Conservation (phyloP, 2,329 filamentous ascomycete genomes). For the Daldinia sp. region DNA sequence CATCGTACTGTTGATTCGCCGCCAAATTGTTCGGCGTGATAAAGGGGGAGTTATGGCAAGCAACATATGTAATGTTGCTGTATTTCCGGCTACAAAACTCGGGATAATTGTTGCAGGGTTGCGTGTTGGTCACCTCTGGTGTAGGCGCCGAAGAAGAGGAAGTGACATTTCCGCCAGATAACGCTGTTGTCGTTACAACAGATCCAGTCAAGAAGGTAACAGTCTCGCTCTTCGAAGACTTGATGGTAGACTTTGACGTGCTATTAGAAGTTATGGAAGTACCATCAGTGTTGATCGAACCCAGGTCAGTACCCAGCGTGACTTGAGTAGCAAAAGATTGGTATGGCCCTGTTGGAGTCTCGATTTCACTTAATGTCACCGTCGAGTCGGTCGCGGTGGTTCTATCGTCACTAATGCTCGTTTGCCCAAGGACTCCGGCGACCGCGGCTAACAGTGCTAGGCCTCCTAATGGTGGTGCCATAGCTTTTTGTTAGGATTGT, state of each 20-base stretch:
- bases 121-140: conserved; percentile 69
- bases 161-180: conserved; percentile 51
- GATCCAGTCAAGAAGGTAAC: conserved; percentile 58
- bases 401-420: conserved; percentile 50
- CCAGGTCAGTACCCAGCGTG: conserved; percentile 48
- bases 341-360: conserved; percentile 57
- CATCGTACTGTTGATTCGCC: conserved; percentile 75
- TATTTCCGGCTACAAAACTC: conserved; percentile 81
- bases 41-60: conserved; percentile 85
- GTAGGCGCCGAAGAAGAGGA: conserved; percentile 54
- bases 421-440: conserved; percentile 40
- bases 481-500: conserved; percentile 19
- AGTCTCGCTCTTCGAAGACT: conserved; percentile 34
- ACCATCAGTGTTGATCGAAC: conserved; percentile 41
- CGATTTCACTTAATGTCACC: conserved; percentile 42
- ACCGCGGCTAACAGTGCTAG: conserved; percentile 39
- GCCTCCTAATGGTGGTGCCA: conserved; percentile 39
- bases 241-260: conserved; percentile 44
- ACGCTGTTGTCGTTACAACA: conserved; percentile 54
- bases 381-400: conserved; percentile 50
- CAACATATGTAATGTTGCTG: conserved; percentile 81
- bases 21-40: conserved; percentile 73
- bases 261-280: conserved; percentile 46
- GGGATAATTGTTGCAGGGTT: conserved; percentile 79
- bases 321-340: conserved; percentile 53